Percentiles rank a stretch among this genome's conserved stretches.
These are phyloP conservation scores for Penicillium sp. DNA, from an alignment of 2,329 filamentous ascomycete genomes.

Conservation along the genomic window DNA sequence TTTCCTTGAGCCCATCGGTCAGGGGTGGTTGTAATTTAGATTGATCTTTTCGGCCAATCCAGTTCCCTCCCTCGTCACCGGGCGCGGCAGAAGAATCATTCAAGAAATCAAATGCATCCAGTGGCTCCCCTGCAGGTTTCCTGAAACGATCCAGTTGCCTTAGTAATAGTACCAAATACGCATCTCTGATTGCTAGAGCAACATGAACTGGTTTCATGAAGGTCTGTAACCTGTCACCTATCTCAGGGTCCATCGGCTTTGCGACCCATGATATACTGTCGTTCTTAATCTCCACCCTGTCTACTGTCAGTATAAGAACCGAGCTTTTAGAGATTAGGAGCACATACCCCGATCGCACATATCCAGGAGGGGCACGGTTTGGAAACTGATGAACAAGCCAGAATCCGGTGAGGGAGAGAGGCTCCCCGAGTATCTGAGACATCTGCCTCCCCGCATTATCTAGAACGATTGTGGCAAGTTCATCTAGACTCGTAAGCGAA, in stretches of 20 bases:
- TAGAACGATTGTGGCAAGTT: slow-evolving; percentile 49
- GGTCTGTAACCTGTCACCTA: slow-evolving; percentile 32
- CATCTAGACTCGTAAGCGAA: slow-evolving; percentile 37
- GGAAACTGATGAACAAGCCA: slow-evolving; percentile 67
- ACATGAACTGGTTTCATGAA: slow-evolving; percentile 35
- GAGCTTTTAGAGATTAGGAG: background rate
- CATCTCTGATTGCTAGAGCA: slow-evolving; percentile 36
- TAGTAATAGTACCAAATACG: slow-evolving; percentile 31
- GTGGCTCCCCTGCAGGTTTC: slow-evolving; percentile 15
- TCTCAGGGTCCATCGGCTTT: slow-evolving; percentile 29
- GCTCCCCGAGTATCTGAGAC: slow-evolving; percentile 48
- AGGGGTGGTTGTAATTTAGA: slow-evolving; percentile 20
- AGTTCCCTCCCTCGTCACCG: slow-evolving; percentile 17
- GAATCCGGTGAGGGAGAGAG: slow-evolving; percentile 51
- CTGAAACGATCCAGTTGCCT: slow-evolving; percentile 30
- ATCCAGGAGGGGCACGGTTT: slow-evolving; percentile 58
- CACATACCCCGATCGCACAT: slow-evolving; percentile 60
- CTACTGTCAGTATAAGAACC: slow-evolving; percentile 10
- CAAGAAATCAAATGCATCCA: slow-evolving; percentile 17
- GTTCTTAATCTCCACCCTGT: slow-evolving; percentile 32
- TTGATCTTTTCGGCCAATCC: slow-evolving; percentile 20
- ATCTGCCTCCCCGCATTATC: slow-evolving; percentile 46
- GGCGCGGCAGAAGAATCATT: slow-evolving; percentile 14
- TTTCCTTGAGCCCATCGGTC: slow-evolving; percentile 15
- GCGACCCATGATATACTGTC: slow-evolving; percentile 30